Percentiles rank a stretch among this genome's conserved stretches.
phyloP scores from a whole-genome alignment of 768 basidiomycete species.

The Strobilomyces dryophilus region DNA sequence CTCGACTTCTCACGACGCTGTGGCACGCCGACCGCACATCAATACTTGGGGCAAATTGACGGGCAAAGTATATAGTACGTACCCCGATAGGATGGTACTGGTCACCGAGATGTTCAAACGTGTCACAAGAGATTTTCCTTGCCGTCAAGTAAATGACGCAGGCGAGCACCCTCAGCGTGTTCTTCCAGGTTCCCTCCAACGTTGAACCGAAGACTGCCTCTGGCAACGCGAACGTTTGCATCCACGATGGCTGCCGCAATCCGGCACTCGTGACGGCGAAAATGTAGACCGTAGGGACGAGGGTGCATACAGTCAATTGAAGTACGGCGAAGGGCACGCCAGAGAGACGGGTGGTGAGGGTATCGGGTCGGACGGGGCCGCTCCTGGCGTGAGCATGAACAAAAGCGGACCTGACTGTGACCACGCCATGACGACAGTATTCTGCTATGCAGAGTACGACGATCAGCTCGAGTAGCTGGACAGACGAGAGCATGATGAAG shows the following conservation, averaged over 20 bases:
- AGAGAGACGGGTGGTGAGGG: neutral
- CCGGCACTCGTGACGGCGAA: neutral
- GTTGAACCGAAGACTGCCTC: neutral
- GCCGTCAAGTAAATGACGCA: neutral
- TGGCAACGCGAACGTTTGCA: neutral
- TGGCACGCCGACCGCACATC: neutral
- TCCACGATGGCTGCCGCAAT: conserved; percentile 8
- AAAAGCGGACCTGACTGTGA: neutral
- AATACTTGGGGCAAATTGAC: neutral
- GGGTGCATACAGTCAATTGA: neutral
- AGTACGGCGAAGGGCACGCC: neutral
- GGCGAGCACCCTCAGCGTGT: neutral
- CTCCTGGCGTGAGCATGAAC: neutral
- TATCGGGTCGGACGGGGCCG: conserved; percentile 3
- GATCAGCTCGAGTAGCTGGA: conserved; percentile 4
- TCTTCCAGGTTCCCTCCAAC: neutral
- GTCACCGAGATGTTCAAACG: conserved; percentile 4
- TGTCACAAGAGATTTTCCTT: neutral
- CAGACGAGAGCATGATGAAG: conserved; percentile 3
- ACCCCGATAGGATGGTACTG: conserved; percentile 2
- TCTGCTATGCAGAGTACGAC: conserved; percentile 1
- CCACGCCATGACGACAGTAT: neutral
- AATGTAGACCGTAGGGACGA: neutral
- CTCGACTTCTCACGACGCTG: conserved; percentile 7
- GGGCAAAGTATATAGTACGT: neutral